Evolutionary conservation across 2,329 filamentous ascomycete species (phyloP), one percentile per base, ranked within the genome.

Genomic region (Parastagonospora avenae): DNA sequence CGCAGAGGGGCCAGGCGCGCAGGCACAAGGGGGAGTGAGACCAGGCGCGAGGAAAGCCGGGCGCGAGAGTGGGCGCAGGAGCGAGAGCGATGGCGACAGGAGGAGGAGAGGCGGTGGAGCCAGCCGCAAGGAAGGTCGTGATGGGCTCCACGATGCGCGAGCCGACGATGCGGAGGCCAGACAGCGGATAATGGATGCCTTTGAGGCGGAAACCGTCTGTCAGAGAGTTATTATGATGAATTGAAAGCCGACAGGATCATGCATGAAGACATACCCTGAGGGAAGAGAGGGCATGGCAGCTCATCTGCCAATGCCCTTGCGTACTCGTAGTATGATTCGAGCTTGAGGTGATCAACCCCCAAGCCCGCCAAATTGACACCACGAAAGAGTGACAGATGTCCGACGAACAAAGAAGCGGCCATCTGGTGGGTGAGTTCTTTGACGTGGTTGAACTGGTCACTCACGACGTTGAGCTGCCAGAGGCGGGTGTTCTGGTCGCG

Each of bases 161-260:
- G 35, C 44, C 44, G 8, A 52, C 40, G 10, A 47, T 16, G 10
- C 48, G 38, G 9, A 47, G 32, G 24, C 48, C 43, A 28, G 48
- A 42, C 4, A 51, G 39, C 15, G 39, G 39, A 14, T 46, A 51
- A 11, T 37, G 39, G 40, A 51, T 40, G 29, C 43, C 43, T 15
- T n/a, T 30, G 8, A 51, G 32, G 16, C 49, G 31, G 2, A 52
- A 35, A 8, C 44, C 44, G 30, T 31, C 49, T 47, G n/a, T 11
- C 9, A 33, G 12, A 28, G 8, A 4, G 29, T 38, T 43, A 40
- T 11, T 10, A 33, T 32, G 19, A 15, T 38, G 32, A 15, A 29
- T 24, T 33, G 8, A 24, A 27, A 32, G 8, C n/a, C 38, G 12
- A 7, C 16, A 11, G 24, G 37, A 31, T 15, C 6, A 11, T 30